phyloP scores from a whole-genome alignment of 108 stramenopile genomes.

The Chaetoceros muelleri region DNA sequence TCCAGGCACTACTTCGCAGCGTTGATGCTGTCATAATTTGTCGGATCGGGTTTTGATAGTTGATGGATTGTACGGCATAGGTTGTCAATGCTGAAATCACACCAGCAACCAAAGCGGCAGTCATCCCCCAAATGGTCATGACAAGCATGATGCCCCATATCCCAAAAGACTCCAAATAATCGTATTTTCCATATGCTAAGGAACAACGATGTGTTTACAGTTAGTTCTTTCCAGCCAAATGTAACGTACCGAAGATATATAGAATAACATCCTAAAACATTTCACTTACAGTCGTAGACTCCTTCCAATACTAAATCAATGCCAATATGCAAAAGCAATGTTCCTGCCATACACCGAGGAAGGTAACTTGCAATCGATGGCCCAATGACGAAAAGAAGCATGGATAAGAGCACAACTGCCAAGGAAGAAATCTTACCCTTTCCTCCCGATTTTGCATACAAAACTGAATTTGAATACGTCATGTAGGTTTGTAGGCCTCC shows the following conservation, averaged over 20 bases:
- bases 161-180: slow-evolving; percentile 35
- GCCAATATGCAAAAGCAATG: slow-evolving; percentile 72
- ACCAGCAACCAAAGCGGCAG: slow-evolving; percentile 53
- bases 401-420: slow-evolving; percentile 19
- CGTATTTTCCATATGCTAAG: slow-evolving; percentile 15
- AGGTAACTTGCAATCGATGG: slow-evolving; percentile 40
- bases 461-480: slow-evolving; percentile 51
- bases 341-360: slow-evolving; percentile 81
- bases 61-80: slow-evolving; percentile 42
- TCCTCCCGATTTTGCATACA: slow-evolving; percentile 73
- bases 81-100: slow-evolving; percentile 42
- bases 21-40: slow-evolving; percentile 57
- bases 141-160: slow-evolving; percentile 58
- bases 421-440: slow-evolving; percentile 33
- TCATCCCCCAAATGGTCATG: slow-evolving; percentile 66
- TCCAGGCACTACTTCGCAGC: slow-evolving; percentile 38
- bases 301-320: slow-evolving; percentile 76
- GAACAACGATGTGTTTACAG: not conserved
- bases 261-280: too few relatives aligned
- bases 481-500: slow-evolving; percentile 74
- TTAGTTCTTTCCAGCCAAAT: too few relatives aligned
- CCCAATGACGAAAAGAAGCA: slow-evolving; percentile 57
- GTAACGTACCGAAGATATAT: too few relatives aligned
- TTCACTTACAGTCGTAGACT: slow-evolving; percentile 52
- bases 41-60: slow-evolving; percentile 46